A percentile compares a stretch with the other conserved stretches of the same genome.
Evolutionary conservation across 176 grass and related monocot genomes (phyloP).

Genomic region (Luzula sylvatica): DNA sequence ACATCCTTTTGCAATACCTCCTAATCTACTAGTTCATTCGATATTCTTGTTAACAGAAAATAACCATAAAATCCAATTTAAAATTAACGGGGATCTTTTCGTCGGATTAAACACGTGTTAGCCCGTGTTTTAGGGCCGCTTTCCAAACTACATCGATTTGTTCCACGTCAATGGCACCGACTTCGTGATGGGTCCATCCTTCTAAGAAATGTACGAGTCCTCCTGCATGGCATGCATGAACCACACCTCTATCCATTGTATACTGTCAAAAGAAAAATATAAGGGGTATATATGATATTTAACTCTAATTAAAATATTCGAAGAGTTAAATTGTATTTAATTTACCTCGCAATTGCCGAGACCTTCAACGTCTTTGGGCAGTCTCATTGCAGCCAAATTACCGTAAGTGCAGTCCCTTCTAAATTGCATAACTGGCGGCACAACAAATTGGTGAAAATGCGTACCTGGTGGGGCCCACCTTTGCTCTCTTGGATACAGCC

Average conservation of each 20-base stretch:
- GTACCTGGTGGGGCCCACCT: conserved; percentile 67
- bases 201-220: conserved; percentile 89
- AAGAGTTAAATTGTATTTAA: not conserved
- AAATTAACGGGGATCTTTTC: no score
- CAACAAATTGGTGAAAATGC: conserved; percentile 98
- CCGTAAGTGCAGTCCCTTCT: conserved; percentile 85
- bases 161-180: conserved; percentile 79
- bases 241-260: conserved; percentile 77
- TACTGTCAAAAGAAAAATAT: conserved; percentile 33
- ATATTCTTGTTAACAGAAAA: not conserved
- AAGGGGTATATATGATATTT: not conserved
- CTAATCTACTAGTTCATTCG: no score
- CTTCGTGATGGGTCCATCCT: conserved; percentile 91
- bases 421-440: conserved; percentile 77
- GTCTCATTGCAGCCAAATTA: conserved; percentile 76
- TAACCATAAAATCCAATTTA: not conserved
- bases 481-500: conserved; percentile 76
- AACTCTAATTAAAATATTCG: no score
- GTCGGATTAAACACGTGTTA: conserved; percentile 38
- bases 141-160: conserved; percentile 80
- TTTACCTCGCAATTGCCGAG: conserved; percentile 68
- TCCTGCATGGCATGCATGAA: conserved; percentile 98
- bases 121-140: conserved; percentile 69
- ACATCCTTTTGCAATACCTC: no score
- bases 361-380: conserved; percentile 83